These are phyloP conservation scores for Corymbia calophylla DNA, from an alignment of 441 rosid species.

Conservation along the genomic window DNA sequence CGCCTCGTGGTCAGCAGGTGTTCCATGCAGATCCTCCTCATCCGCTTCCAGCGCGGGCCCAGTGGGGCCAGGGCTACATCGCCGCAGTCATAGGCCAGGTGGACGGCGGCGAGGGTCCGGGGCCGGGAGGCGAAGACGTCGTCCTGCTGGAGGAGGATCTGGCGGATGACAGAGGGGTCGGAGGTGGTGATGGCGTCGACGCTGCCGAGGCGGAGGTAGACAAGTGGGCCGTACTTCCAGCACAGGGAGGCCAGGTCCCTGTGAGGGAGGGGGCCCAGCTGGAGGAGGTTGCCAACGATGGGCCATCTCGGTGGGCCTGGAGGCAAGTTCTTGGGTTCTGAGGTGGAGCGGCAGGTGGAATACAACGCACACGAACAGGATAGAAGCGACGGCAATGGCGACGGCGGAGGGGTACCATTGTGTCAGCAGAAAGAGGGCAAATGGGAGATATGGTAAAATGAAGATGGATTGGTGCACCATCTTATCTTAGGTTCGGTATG, in stretches of 20 bases:
- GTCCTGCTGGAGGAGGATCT: constrained; percentile 63
- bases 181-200: constrained; percentile 73
- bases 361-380: background rate
- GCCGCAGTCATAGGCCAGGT: constrained; percentile 66
- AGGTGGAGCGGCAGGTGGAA: background rate
- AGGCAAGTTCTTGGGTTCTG: constrained; percentile 33
- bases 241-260: constrained; percentile 62
- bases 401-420: background rate
- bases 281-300: constrained; percentile 78
- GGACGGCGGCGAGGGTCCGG: constrained; percentile 64
- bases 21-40: constrained; percentile 76
- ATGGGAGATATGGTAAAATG: background rate
- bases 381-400: background rate
- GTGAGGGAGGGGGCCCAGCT: constrained; percentile 61
- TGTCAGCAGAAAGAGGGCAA: background rate
- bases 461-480: background rate
- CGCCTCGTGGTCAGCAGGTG: constrained; percentile 44
- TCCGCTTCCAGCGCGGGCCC: constrained; percentile 64
- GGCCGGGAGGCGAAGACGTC: constrained; percentile 81
- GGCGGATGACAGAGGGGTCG: constrained; percentile 59
- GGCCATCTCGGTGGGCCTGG: constrained; percentile 87
- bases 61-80: constrained; percentile 82
- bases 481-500: background rate
- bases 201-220: constrained; percentile 67
- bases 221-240: constrained; percentile 59